phyloP scores from a whole-genome alignment of 495 filamentous ascomycete genomes.

The Daldinia caldariorum region DNA sequence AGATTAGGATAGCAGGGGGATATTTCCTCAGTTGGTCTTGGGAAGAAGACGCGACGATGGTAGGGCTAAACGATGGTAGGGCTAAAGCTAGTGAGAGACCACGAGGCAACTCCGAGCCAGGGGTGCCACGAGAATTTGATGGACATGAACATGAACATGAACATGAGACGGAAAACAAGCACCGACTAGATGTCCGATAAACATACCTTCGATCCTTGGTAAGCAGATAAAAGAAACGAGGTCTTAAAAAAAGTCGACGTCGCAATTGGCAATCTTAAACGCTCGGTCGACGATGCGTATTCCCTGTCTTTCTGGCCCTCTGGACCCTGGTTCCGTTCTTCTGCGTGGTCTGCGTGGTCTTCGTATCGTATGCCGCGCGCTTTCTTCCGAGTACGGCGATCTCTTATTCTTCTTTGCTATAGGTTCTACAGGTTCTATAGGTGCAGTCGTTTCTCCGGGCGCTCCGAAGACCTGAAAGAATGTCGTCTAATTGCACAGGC shows the following conservation, averaged over 20 bases:
- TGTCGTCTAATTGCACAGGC: slow-evolving; percentile 24
- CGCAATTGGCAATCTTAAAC: slow-evolving; percentile 39
- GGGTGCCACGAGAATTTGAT: slow-evolving; percentile 31
- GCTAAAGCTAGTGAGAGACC: slow-evolving; percentile 23
- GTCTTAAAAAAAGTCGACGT: slow-evolving; percentile 22
- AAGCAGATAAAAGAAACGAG: not conserved
- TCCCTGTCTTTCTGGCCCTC: slow-evolving; percentile 26
- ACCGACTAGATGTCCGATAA: slow-evolving; percentile 15
- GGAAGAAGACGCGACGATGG: slow-evolving; percentile 20
- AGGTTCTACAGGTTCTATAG: not conserved
- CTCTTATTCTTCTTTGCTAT: slow-evolving; percentile 11
- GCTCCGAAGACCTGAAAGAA: slow-evolving; percentile 9
- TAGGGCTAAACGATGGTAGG: slow-evolving; percentile 16
- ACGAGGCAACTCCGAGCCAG: slow-evolving; percentile 27
- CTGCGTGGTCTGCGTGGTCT: not conserved
- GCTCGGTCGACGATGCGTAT: slow-evolving; percentile 25
- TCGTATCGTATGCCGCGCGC: slow-evolving; percentile 5
- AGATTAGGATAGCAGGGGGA: slow-evolving; percentile 22
- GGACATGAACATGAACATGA: slow-evolving; percentile 12
- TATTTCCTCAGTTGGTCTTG: slow-evolving; percentile 9
- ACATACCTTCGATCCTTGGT: slow-evolving; percentile 37
- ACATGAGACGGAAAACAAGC: slow-evolving; percentile 20
- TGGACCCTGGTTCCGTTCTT: not conserved
- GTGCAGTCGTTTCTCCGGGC: slow-evolving; percentile 8
- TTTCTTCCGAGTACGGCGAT: slow-evolving; percentile 1